Evolutionary conservation across 495 filamentous ascomycete species (phyloP).

Genomic region (Penicillium roqueforti): DNA sequence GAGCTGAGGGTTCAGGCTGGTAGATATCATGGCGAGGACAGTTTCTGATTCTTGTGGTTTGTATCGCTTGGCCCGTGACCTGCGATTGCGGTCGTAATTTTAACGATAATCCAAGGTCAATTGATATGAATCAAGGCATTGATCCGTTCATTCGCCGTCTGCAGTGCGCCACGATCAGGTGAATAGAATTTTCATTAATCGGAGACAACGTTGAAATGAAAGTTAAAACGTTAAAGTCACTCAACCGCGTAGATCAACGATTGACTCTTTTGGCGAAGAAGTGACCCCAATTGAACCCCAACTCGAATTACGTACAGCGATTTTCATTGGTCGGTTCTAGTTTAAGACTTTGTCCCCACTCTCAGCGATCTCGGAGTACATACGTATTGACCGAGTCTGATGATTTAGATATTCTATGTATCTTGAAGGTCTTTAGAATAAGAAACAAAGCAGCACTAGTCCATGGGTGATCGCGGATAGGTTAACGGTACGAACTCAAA

Average conservation of each 20-base stretch:
- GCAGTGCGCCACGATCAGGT: constrained; percentile 7
- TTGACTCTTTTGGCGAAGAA: constrained; percentile 24
- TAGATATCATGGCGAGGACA: background rate
- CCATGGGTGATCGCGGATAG: no score
- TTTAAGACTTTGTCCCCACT: constrained; percentile 12
- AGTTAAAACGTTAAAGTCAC: background rate
- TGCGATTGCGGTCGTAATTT: background rate
- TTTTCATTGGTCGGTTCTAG: constrained; percentile 19
- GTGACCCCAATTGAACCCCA: constrained; percentile 23
- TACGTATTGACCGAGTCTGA: background rate
- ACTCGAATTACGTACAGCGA: constrained; percentile 25
- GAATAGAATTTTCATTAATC: constrained; percentile 10
- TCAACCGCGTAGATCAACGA: constrained; percentile 9
- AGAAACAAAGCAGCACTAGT: no score
- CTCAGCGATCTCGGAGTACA: background rate
- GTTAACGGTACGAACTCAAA: no score
- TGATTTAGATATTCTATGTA: no score
- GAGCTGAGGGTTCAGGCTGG: background rate
- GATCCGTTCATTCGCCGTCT: background rate
- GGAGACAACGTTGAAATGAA: background rate
- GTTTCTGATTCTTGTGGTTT: background rate
- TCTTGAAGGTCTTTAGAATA: no score
- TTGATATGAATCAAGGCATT: background rate
- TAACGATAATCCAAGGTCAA: background rate
- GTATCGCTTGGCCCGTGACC: background rate